A percentile compares a stretch with the other conserved stretches of the same genome.
Evolutionary conservation across 176 grass and related monocot species (phyloP).

Genomic region (Typha latifolia): DNA sequence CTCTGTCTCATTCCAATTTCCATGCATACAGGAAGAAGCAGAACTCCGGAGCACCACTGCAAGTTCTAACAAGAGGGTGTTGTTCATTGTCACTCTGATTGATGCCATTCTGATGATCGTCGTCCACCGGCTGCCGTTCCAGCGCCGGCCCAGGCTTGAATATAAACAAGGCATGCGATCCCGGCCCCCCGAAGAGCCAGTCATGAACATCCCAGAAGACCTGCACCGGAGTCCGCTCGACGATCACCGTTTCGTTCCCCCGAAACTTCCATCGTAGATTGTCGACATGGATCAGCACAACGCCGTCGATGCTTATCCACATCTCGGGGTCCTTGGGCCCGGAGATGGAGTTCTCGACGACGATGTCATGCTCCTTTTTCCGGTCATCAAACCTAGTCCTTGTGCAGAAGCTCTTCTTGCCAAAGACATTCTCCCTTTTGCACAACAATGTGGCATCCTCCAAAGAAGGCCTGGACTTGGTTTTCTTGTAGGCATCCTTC

Average conservation of each 20-base stretch:
- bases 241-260: conserved; percentile 60
- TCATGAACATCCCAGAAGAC: conserved; percentile 93
- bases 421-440: conserved; percentile 57
- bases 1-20: conserved; percentile 56
- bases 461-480: conserved; percentile 54
- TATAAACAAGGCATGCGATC: conserved; percentile 45
- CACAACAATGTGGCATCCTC: conserved; percentile 56
- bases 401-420: conserved; percentile 42
- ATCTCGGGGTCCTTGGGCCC: conserved; percentile 58
- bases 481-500: conserved; percentile 86
- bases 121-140: conserved; percentile 2
- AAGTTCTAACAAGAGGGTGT: neutral
- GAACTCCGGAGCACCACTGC: conserved; percentile 21
- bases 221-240: conserved; percentile 57
- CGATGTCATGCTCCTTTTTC: conserved; percentile 56
- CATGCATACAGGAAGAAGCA: conserved; percentile 84
- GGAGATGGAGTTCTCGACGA: conserved; percentile 48
- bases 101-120: conserved; percentile 7
- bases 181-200: conserved; percentile 57
- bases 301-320: conserved; percentile 65
- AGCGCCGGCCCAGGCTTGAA: conserved; percentile 48
- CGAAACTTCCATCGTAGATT: conserved; percentile 86
- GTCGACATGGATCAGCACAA: conserved; percentile 48
- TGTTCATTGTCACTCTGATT: conserved; percentile 2
- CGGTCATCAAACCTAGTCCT: conserved; percentile 40